Evolutionary conservation across 2,329 filamentous ascomycete species (phyloP).

Genomic region (Chrysoporthe austroafricana): DNA sequence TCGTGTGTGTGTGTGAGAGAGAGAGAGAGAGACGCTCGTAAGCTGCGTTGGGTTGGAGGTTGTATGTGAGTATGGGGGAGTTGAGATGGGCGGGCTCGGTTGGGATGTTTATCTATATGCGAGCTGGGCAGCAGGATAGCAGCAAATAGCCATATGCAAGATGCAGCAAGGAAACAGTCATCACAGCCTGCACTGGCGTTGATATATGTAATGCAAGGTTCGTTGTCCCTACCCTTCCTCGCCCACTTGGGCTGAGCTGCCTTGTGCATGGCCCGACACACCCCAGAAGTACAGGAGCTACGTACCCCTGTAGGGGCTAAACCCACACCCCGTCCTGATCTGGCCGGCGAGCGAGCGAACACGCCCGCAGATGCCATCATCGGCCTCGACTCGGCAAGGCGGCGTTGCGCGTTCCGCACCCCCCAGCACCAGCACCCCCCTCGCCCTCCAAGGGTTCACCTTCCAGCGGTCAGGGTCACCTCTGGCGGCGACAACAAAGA

Average conservation of each 20-base stretch:
- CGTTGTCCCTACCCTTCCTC: conserved; percentile 21
- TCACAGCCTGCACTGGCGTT: conserved; percentile 1
- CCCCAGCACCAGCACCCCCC: not conserved
- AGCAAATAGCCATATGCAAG: conserved; percentile 23
- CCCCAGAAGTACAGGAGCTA: conserved; percentile 12
- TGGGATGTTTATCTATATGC: conserved; percentile 19
- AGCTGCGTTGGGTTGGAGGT: not conserved
- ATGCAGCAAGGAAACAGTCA: conserved; percentile 15
- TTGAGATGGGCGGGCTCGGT: conserved; percentile 10
- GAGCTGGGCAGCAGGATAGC: conserved; percentile 13
- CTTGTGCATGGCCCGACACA: conserved; percentile 9
- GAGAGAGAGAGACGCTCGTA: not conserved
- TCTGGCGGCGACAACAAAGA: not conserved
- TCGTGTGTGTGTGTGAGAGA: not conserved
- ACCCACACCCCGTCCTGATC: conserved; percentile 6
- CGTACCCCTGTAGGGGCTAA: not conserved
- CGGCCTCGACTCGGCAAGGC: conserved; percentile 17
- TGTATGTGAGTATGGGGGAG: conserved; percentile 1
- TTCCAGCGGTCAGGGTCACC: not conserved
- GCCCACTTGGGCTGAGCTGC: conserved; percentile 30
- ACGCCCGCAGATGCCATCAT: conserved; percentile 13
- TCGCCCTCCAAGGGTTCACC: not conserved
- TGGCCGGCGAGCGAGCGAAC: not conserved
- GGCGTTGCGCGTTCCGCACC: conserved; percentile 7
- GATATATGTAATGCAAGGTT: conserved; percentile 19